These are phyloP conservation scores for Monilinia laxa DNA, from an alignment of 2,329 filamentous ascomycete species.

Conservation along the genomic window DNA sequence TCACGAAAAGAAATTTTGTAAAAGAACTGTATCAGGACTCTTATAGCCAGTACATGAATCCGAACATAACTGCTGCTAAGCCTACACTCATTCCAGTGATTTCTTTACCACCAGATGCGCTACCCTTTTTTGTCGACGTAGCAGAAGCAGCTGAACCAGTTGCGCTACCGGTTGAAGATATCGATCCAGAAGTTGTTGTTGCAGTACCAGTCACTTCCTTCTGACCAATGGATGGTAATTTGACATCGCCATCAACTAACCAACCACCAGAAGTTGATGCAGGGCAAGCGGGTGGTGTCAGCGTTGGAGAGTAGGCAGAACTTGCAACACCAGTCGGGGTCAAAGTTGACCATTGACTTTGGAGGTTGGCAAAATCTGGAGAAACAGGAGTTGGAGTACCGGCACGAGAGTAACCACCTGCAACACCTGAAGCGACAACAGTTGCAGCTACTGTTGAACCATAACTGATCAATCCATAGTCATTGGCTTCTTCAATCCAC, in stretches of 20 bases:
- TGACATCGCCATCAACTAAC: conserved; percentile 68
- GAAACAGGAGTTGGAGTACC: conserved; percentile 71
- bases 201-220: conserved; percentile 30
- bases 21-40: conserved; percentile 24
- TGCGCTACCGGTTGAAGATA: conserved; percentile 36
- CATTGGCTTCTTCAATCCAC: conserved; percentile 82
- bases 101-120: conserved; percentile 48
- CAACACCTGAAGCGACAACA: conserved; percentile 53
- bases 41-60: conserved; percentile 53
- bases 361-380: conserved; percentile 78
- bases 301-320: conserved; percentile 62
- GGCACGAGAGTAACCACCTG: conserved; percentile 66
- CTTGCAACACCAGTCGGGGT: conserved; percentile 66
- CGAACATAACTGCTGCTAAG: conserved; percentile 52
- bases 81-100: conserved; percentile 52
- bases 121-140: conserved; percentile 42
- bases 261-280: conserved; percentile 66
- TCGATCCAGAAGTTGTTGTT: conserved; percentile 38
- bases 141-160: conserved; percentile 40
- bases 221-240: conserved; percentile 65
- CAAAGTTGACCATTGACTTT: conserved; percentile 71
- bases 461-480: conserved; percentile 80
- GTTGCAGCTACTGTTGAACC: conserved; percentile 56
- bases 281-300: conserved; percentile 69
- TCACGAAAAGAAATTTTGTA: conserved; percentile 10